Base-by-base conservation (phyloP, 768 basidiomycete genomes). In the Leccinum truebloodii region DNA sequence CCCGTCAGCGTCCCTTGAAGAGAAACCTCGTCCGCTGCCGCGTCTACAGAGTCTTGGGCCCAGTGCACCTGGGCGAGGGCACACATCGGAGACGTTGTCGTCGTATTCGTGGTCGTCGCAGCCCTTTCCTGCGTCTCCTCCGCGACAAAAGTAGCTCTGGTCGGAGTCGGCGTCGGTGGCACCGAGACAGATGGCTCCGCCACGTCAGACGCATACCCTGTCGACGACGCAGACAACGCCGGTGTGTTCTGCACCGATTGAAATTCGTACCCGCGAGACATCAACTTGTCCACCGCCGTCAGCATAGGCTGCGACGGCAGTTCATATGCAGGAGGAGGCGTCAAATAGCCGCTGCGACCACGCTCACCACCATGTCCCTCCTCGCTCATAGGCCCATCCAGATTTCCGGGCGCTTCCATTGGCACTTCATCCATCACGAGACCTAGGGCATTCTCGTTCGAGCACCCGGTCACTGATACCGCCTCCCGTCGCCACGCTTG, bases 31-130 rank as follows among this genome's bases (percentile, higher is more conserved):
- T 70, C 69, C 6, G 34, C 68, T 34, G 65, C 68, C 3, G 68
- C 59, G 41, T 70, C 70, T 18, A 61, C 58, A 20, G 62, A 57
- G 24, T 70, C 70, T 57, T 70, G 69, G 10, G 54, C 70, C 6
- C n/a, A 59, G 30, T 63, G 70, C 9, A 72, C 49, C 30, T 69
- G 62, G 16, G 20, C 49, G 46, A 70, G 65, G 5, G 60, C 68
- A 22, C 48, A 32, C 46, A 65, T 58, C 16, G 64, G 57, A 30
- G 28, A 39, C 13, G 6, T 18, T n/a, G 3, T 6, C 16, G 34
- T 57, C 6, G 52, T 60, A n/a, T 37, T 37, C 14, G 16, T 26
- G n/a, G 10, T 55, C 6, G 18, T 55, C 6, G 5, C 49, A 16
- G 35, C 41, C 24, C 6, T 37, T 53, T 13, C 22, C 14, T 39